Evolutionary conservation across 2,329 filamentous ascomycete genomes (phyloP), one percentile per base, ranked within the genome.

Genomic region (Helotiales sp.): DNA sequence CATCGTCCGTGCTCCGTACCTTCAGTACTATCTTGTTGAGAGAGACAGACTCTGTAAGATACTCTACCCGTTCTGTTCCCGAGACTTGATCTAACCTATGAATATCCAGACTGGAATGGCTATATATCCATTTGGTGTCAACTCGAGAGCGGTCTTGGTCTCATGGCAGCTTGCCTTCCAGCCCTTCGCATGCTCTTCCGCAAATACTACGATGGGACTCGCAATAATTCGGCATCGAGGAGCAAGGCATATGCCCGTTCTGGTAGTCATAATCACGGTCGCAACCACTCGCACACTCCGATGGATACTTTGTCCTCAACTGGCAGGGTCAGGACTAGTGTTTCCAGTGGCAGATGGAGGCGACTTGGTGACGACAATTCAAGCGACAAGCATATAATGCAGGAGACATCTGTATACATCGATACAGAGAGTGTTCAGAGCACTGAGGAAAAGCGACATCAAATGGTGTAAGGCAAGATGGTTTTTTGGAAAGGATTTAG

Each of bases 1-100:
- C 13, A 65, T 67, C 34, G 57, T 67, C 30, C 64, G 64, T 12
- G 60, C 66, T 25, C 64, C 64, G 2, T 67, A 64, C 56, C 54
- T 66, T 12, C 44, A 54, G 49, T 52, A 38, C n/a, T 52, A 52
- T n/a, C 34, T 52, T 6, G 49, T 52, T 13, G 10, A 22, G 49
- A 42, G n/a, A 38, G 25, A 52, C 22, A 22, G 49, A 52, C 49
- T 52, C 19, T 52, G 49, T 52, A 42, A 52, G 49, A 40, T 22
- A 12, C 34, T 38, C 24, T 27, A 33, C 30, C 33, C 17, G 19
- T 17, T 52, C 17, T 40, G 19, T 52, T 42, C 10, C 10, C 3
- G n/a, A 42, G 3, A 22, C 13, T 25, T 19, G 42, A 42, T 29
- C 31, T 52, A 24, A 52, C 49, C 27, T 30, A 52, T 25, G 10